These are phyloP conservation scores for Termitomyces bulborhizus DNA, from an alignment of 768 basidiomycete genomes.

Conservation along the genomic window DNA sequence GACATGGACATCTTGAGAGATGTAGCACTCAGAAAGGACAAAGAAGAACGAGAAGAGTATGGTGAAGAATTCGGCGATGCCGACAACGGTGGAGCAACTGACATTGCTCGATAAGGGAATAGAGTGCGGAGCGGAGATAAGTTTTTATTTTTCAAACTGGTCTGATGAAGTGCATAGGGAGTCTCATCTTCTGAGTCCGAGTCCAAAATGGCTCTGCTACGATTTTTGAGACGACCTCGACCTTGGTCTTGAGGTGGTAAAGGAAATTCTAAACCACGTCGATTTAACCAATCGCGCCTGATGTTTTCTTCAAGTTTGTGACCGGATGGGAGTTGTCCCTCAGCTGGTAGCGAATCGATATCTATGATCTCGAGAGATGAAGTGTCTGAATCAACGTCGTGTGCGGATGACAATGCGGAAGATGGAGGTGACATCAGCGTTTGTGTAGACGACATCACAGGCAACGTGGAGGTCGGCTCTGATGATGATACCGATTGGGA, in stretches of 20 bases:
- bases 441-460: conserved; percentile 2
- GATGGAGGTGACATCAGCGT: neutral
- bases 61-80: conserved; percentile 33
- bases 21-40: conserved; percentile 39
- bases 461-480: conserved; percentile 1
- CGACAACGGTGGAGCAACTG: conserved; percentile 32
- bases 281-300: conserved; percentile 25
- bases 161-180: conserved; percentile 8
- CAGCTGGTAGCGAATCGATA: conserved; percentile 29
- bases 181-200: conserved; percentile 20
- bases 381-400: conserved; percentile 9
- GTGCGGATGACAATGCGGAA: neutral
- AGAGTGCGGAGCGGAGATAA: conserved; percentile 42
- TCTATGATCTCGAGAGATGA: conserved; percentile 49
- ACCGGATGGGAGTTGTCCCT: conserved; percentile 32
- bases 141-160: conserved; percentile 29
- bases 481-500: conserved; percentile 9
- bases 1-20: conserved; percentile 31
- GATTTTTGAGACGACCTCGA: conserved; percentile 24
- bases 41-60: conserved; percentile 28
- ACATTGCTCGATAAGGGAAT: conserved; percentile 33
- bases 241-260: conserved; percentile 15
- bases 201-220: conserved; percentile 23
- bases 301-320: conserved; percentile 34
- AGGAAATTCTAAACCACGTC: conserved; percentile 29